phyloP scores from a whole-genome alignment of 2,329 filamentous ascomycete species.

The Fusarium hostae region DNA sequence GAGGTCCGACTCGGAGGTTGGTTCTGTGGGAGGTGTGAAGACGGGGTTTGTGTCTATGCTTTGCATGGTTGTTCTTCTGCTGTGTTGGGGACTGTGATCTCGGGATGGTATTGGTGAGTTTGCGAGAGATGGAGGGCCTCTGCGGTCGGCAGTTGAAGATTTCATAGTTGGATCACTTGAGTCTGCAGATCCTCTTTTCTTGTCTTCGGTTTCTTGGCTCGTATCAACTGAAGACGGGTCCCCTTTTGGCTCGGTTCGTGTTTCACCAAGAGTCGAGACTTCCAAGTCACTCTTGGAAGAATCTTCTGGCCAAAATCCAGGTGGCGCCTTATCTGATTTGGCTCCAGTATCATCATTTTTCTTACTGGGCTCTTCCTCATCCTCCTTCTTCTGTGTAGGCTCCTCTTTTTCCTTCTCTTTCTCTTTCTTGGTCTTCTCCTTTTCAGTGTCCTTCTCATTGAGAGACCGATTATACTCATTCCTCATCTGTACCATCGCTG shows the following conservation, averaged over 20 bases:
- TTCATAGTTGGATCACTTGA: neutral
- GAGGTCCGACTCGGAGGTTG: conserved; percentile 19
- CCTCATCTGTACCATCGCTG: conserved; percentile 42
- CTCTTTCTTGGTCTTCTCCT: conserved; percentile 14
- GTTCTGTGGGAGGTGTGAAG: conserved; percentile 29
- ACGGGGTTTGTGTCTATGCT: conserved; percentile 26
- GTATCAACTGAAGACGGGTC: conserved; percentile 11
- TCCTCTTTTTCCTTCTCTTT: conserved; percentile 14
- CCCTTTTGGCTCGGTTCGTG: conserved; percentile 1
- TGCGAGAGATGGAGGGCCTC: neutral
- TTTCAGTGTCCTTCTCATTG: conserved; percentile 29
- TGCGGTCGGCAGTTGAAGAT: neutral
- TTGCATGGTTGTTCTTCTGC: conserved; percentile 17
- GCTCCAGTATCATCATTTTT: conserved; percentile 12
- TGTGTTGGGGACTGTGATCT: conserved; percentile 6
- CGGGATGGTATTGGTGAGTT: conserved; percentile 5
- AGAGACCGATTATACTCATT: conserved; percentile 34
- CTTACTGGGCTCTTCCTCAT: conserved; percentile 13
- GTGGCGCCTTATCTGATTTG: conserved; percentile 21
- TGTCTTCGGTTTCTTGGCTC: conserved; percentile 18
- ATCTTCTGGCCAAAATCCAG: conserved; percentile 38
- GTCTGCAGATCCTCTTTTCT: neutral
- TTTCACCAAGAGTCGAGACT: conserved; percentile 1
- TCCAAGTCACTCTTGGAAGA: conserved; percentile 35
- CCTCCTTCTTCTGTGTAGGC: neutral